Evolutionary conservation across 139 green algal genomes (phyloP).

Genomic region (Picocystis salinarum): DNA sequence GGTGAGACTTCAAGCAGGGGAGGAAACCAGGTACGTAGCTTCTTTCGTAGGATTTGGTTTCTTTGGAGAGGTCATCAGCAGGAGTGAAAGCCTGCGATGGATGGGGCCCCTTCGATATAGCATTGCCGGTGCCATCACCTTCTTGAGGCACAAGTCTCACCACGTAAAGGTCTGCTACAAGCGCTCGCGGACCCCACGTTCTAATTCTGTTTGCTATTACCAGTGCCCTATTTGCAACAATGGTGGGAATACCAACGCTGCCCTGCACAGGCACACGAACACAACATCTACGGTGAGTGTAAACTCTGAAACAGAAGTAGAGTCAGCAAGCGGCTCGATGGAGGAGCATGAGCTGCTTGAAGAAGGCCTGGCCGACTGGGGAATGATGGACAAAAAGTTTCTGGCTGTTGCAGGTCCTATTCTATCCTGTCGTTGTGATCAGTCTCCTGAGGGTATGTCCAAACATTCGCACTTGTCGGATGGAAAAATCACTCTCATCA

Average conservation of each 20-base stretch:
- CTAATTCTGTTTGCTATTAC: no score
- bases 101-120: constrained; percentile 46
- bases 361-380: no score
- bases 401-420: constrained; percentile 49
- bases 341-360: no score
- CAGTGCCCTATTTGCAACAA: no score
- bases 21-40: no score
- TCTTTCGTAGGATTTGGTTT: constrained; percentile 57
- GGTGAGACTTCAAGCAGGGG: no score
- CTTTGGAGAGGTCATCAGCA: constrained; percentile 57
- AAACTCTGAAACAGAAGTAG: no score
- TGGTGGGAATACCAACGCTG: no score
- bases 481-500: constrained; percentile 47
- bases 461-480: constrained; percentile 49
- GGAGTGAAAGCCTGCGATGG: constrained; percentile 37
- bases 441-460: constrained; percentile 37
- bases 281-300: no score
- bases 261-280: no score
- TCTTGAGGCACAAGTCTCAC: constrained; percentile 19
- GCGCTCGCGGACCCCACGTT: no score
- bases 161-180: constrained; percentile 16
- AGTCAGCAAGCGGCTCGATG: no score
- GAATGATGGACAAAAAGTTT: constrained; percentile 29
- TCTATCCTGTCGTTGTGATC: constrained; percentile 53
- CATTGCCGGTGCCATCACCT: constrained; percentile 24